Base-by-base conservation (phyloP, 2,329 filamentous ascomycete genomes). In the Fusarium buharicum region DNA sequence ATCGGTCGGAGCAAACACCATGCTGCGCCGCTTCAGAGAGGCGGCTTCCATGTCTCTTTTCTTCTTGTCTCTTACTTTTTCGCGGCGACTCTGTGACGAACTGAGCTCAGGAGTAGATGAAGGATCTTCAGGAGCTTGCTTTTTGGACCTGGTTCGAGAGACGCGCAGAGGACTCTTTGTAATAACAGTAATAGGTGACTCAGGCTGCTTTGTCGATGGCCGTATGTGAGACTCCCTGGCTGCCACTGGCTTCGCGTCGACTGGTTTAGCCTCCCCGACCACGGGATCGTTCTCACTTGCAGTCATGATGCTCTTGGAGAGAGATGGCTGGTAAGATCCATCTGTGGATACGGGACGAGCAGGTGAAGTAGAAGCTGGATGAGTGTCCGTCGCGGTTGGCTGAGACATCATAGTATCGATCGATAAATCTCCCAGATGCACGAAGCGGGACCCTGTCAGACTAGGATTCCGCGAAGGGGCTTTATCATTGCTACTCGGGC, bases 41-140 rank as follows among this genome's bases (percentile, higher is more conserved):
- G 64, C 64, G 16, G 74, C 73, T 52, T 79, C 76, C 55, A 80
- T 72, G 30, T 80, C 78, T 14, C 76, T 71, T 47, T 72, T 71
- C 57, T 78, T 79, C 66, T 73, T 74, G 16, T 78, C 75, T 18
- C 73, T 74, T 6, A 80, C 78, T 40, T 70, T 73, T 6, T 79
- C 77, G 16, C 70, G 71, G 14, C 77, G 75, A 37, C 68, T 77
- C 28, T 71, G 67, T 6, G 68, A 51, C 13, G 71, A 72, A 10
- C 37, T 56, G n/a, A 58, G 53, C 6, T 65, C 54, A 2, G 69
- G 64, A 3, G 62, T 24, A 50, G 49, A 62, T 55, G 44, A 14
- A 38, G 39, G 10, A 28, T 46, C 51, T 41, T 41, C 51, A 6
- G 56, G 4, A 18, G 6, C 18, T 39, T 50, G 36, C 28, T 46